Evolutionary conservation across 2,329 filamentous ascomycete species (phyloP).

Genomic region (Talaromyces sp.): DNA sequence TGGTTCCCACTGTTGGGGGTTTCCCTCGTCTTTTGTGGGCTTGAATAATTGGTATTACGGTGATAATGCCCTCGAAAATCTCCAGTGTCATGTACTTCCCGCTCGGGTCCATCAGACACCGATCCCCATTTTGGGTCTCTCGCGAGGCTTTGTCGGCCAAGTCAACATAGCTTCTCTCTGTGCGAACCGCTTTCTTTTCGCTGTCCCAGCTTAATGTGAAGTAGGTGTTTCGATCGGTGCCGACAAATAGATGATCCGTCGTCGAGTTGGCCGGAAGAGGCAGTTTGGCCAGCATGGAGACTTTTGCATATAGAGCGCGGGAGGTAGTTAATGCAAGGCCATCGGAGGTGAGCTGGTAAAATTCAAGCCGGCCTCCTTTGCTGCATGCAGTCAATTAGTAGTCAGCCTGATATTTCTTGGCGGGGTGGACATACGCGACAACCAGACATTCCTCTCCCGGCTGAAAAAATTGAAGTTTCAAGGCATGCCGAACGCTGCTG

Average conservation of each 20-base stretch:
- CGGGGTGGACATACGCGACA: slow-evolving; percentile 63
- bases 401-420: slow-evolving; percentile 9
- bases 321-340: slow-evolving; percentile 62
- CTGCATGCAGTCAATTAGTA: slow-evolving; percentile 39
- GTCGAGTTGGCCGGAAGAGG: slow-evolving; percentile 59
- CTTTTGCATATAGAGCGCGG: slow-evolving; percentile 73
- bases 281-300: slow-evolving; percentile 66
- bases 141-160: slow-evolving; percentile 57
- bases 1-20: slow-evolving; percentile 12
- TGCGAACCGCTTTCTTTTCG: slow-evolving; percentile 47
- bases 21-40: slow-evolving; percentile 44
- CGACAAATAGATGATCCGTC: slow-evolving; percentile 85
- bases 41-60: slow-evolving; percentile 56
- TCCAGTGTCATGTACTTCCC: slow-evolving; percentile 63
- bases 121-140: slow-evolving; percentile 75
- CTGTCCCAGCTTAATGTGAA: slow-evolving; percentile 84
- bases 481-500: slow-evolving; percentile 83
- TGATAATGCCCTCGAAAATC: slow-evolving; percentile 63
- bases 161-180: slow-evolving; percentile 55
- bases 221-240: slow-evolving; percentile 84
- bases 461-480: slow-evolving; percentile 71
- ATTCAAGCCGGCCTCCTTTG: slow-evolving; percentile 78
- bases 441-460: slow-evolving; percentile 75
- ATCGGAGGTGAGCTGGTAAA: slow-evolving; percentile 63
- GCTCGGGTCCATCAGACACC: slow-evolving; percentile 77